Base-by-base conservation (phyloP, 2,329 filamentous ascomycete species). In the Fusarium sp. region DNA sequence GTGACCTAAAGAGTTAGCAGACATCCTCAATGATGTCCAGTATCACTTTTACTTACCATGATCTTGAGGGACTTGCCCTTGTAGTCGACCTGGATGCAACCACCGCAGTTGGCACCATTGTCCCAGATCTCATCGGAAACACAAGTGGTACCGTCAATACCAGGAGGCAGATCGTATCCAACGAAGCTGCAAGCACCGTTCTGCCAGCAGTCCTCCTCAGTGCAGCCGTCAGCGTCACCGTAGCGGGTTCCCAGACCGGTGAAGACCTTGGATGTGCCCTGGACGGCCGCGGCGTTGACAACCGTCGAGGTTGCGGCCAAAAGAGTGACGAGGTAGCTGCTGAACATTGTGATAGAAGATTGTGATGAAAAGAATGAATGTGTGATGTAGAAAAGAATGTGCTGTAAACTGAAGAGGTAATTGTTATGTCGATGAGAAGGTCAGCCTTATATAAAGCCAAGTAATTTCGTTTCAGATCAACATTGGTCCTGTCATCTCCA, bases 121-220 rank as follows among this genome's bases (percentile, higher is more conserved):
- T 57, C 1, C 61, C 61, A 64, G 29, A 64, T 64, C 7, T 64
- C 59, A 15, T 64, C 61, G 20, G 59, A 64, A 22, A 64, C 43
- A 32, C 61, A 64, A 3, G 59, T 64, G 14, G 29, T 18, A 18
- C 61, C 61, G 12, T 64, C 59, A 11, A 64, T 64, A 5, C 61
- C 61, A 24, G 32, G 8, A 16, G 61, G 61, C 29, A 64, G 44
- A 4, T 64, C 27, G 6, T 64, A 64, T 22, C 22, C 61, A 18
- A 64, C 61, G 24, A 64, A 64, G 24, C 61, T 64, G 34, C 61
- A 64, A 2, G 61, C 61, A 38, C 61, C 61, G 20, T 58, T 44
- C 44, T 64, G 59, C 61, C 61, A 64, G 50, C 61, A 64, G 0
- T 64, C 2, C 15, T 64, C 61, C 43, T 64, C 61, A 20, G 34